phyloP scores from a whole-genome alignment of 2,329 filamentous ascomycete species.

The Tolypocladium amazonense region DNA sequence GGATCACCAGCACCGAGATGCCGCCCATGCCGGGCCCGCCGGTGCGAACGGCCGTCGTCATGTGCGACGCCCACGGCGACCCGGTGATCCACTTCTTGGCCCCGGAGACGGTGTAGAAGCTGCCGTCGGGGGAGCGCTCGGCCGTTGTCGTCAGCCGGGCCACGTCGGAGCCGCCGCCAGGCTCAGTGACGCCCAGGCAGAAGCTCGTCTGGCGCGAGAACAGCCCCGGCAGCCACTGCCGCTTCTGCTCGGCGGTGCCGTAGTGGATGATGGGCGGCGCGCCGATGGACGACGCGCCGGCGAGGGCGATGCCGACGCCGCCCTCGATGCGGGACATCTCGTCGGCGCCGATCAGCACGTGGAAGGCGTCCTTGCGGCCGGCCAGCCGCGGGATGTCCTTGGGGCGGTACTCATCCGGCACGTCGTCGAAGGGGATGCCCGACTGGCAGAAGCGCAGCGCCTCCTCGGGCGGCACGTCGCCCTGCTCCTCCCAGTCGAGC shows the following conservation, averaged over 20 bases:
- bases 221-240: conserved; percentile 46
- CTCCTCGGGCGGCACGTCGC: conserved; percentile 34
- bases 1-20: conserved; percentile 48
- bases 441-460: conserved; percentile 24
- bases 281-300: conserved; percentile 51
- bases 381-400: conserved; percentile 19
- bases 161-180: conserved; percentile 51
- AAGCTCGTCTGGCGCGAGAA: conserved; percentile 49
- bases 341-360: conserved; percentile 42
- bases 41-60: conserved; percentile 52
- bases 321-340: conserved; percentile 44
- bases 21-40: conserved; percentile 41
- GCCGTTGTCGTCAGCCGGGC: conserved; percentile 53
- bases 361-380: conserved; percentile 45
- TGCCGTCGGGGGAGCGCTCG: conserved; percentile 36
- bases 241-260: conserved; percentile 38
- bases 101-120: conserved; percentile 52
- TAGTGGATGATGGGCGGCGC: conserved; percentile 53
- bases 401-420: conserved; percentile 25
- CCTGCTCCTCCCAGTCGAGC: conserved; percentile 53
- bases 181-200: conserved; percentile 56
- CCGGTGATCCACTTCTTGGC: conserved; percentile 62
- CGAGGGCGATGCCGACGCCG: conserved; percentile 46
- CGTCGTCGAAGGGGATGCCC: conserved; percentile 25
- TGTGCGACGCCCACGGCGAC: conserved; percentile 47